Conservation (phyloP, 805 yeast genomes). For the Metschnikowia lunata region DNA sequence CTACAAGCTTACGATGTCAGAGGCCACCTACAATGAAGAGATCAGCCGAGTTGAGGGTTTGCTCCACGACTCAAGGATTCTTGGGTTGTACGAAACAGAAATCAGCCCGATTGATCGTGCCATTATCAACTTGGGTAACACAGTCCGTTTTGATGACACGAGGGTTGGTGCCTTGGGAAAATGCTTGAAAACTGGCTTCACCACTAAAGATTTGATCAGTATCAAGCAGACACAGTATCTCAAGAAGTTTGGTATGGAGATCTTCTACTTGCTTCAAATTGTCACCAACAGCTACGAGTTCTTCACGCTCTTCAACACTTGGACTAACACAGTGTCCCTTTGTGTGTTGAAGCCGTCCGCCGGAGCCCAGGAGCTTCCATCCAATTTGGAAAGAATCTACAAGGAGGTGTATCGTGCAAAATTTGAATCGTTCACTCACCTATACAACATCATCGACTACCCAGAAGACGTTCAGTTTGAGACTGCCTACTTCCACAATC, state of each 20-base stretch:
- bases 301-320: slow-evolving; percentile 60
- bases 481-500: slow-evolving; percentile 49
- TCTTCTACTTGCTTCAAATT: slow-evolving; percentile 64
- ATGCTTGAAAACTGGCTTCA: slow-evolving; percentile 84
- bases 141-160: slow-evolving; percentile 63
- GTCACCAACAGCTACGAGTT: slow-evolving; percentile 73
- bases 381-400: slow-evolving; percentile 51
- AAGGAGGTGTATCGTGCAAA: slow-evolving; percentile 48
- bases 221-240: slow-evolving; percentile 52
- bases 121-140: slow-evolving; percentile 71
- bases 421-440: slow-evolving; percentile 38
- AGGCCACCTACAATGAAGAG: slow-evolving; percentile 54
- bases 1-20: slow-evolving; percentile 67
- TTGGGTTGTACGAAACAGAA: slow-evolving; percentile 74
- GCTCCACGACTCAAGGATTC: slow-evolving; percentile 55
- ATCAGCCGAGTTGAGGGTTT: slow-evolving; percentile 54
- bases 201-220: slow-evolving; percentile 49
- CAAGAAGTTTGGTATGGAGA: slow-evolving; percentile 48
- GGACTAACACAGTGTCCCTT: slow-evolving; percentile 49
- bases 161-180: slow-evolving; percentile 80
- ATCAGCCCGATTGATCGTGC: slow-evolving; percentile 67
- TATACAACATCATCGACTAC: slow-evolving; percentile 49
- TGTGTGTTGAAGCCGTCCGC: slow-evolving; percentile 65
- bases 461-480: slow-evolving; percentile 52
- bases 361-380: slow-evolving; percentile 61